These are phyloP conservation scores for Chalciporus piperatus DNA, from an alignment of 768 basidiomycete species.

Conservation along the genomic window DNA sequence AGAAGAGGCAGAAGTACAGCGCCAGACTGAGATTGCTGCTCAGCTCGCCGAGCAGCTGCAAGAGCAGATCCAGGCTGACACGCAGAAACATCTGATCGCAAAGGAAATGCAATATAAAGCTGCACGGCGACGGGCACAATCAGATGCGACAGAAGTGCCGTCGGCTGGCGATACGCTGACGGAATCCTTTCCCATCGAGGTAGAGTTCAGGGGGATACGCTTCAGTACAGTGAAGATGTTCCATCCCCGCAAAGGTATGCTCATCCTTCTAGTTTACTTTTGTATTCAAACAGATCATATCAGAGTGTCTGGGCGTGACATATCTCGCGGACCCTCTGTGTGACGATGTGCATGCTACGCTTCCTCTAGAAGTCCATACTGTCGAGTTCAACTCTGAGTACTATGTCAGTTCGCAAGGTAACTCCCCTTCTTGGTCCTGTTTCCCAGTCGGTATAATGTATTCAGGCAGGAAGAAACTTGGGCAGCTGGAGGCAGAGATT, in stretches of 20 bases:
- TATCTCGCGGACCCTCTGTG: conserved; percentile 76
- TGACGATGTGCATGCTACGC: conserved; percentile 55
- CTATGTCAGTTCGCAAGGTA: conserved; percentile 65
- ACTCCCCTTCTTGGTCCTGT: neutral
- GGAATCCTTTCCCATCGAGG: conserved; percentile 57
- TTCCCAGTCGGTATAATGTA: neutral
- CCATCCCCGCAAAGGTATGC: conserved; percentile 64
- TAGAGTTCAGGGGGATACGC: conserved; percentile 54
- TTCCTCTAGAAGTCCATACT: conserved; percentile 66
- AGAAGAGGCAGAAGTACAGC: conserved; percentile 54
- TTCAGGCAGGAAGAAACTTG: conserved; percentile 65
- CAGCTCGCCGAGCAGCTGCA: conserved; percentile 58
- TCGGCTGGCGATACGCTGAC: conserved; percentile 47
- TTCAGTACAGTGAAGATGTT: conserved; percentile 71
- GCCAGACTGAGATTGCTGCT: conserved; percentile 47
- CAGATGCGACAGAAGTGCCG: conserved; percentile 68
- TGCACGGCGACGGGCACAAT: conserved; percentile 61
- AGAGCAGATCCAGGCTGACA: conserved; percentile 65
- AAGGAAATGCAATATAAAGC: conserved; percentile 47
- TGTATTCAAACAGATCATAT: neutral
- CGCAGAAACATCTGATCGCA: conserved; percentile 48
- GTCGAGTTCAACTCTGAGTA: conserved; percentile 67
- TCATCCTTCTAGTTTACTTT: neutral
- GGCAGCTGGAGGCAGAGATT: conserved; percentile 63
- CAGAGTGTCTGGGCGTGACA: conserved; percentile 62